These are phyloP conservation scores for Penicillium coffeae DNA, from an alignment of 495 filamentous ascomycete species.

Conservation along the genomic window DNA sequence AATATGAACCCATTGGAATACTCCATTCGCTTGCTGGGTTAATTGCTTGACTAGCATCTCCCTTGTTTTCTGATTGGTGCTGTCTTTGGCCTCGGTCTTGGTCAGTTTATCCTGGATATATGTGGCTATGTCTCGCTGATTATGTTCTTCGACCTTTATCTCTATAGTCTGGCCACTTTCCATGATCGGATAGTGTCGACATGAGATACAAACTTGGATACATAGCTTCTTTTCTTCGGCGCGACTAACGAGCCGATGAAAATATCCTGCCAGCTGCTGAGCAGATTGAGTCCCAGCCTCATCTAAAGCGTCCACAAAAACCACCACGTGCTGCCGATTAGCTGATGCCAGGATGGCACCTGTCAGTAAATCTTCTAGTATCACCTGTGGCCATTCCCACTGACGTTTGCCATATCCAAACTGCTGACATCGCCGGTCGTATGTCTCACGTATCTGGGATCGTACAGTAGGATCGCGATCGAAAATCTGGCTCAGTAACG, in stretches of 20 bases:
- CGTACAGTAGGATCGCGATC: conserved; percentile 1
- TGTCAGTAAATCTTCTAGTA: conserved; percentile 9
- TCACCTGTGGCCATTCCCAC: no score
- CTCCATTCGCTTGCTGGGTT: no score
- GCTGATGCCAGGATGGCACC: conserved; percentile 7
- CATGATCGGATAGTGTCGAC: no score
- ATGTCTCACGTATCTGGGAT: conserved; percentile 3
- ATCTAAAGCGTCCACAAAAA: conserved; percentile 23
- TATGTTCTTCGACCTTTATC: no score
- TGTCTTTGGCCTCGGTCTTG: background rate
- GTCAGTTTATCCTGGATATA: conserved; percentile 9
- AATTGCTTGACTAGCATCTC: conserved; percentile 2
- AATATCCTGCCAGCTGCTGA: conserved; percentile 5
- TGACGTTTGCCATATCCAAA: no score
- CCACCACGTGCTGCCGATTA: background rate
- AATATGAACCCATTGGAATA: conserved; percentile 10
- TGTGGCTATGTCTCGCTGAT: no score
- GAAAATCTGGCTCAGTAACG: conserved; percentile 11
- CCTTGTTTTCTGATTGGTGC: background rate
- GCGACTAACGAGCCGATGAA: conserved; percentile 9
- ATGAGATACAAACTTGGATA: conserved; percentile 13
- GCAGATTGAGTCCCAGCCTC: conserved; percentile 14
- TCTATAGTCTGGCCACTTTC: no score
- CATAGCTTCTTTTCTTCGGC: background rate
- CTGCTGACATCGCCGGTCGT: conserved; percentile 6